Evolutionary conservation across 23 red algal species (phyloP), one percentile per base, ranked within the genome.

Genomic region (Gracilaria caudata): DNA sequence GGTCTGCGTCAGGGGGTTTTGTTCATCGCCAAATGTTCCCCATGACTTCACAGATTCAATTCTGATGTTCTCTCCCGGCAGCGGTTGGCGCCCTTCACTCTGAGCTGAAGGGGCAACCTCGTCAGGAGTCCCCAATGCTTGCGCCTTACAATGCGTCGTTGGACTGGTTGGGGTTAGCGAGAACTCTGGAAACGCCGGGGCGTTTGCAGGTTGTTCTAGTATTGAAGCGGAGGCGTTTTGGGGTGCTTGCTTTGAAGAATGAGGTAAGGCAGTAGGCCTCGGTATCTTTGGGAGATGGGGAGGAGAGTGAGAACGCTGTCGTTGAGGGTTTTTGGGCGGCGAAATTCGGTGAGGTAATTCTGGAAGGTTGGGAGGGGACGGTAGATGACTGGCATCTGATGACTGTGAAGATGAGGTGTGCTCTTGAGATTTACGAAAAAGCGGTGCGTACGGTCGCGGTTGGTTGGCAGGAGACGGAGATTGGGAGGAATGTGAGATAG

Each of bases 1-100:
- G 2, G 43, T 43, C 12, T 75, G 70, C 13, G 70, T 49, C 3
- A 43, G 70, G 3, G 70, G 47, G 33, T 75, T 49, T 47, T 24
- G 37, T 8, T 41, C 3, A 25, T 75, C 70, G 4, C 21, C 70
- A 28, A 47, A 49, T 0, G 37, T 49, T 5, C 24, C 70, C 70
- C 70, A 75, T 2, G 38, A 24, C 38, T 75, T 75, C 2, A 75
- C 43, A 19, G 70, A 75, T 0, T 75, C 70, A 29, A 75, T 29
- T 39, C 38, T 39, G 40, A 75, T 49, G 24, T 75, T 47, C 37
- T 47, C 70, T 14, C 40, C n/a, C 5, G 70, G 70, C 21, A 29
- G 4, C 21, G 25, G 33, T 25, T 46, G 70, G 0, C n/a, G 19
- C 37, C 10, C 39, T 3, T 24, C 39, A 34, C 39, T 47, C n/a